Base-by-base conservation (phyloP, 1,284 basidiomycete genomes). In the Farysia itapuensis region DNA sequence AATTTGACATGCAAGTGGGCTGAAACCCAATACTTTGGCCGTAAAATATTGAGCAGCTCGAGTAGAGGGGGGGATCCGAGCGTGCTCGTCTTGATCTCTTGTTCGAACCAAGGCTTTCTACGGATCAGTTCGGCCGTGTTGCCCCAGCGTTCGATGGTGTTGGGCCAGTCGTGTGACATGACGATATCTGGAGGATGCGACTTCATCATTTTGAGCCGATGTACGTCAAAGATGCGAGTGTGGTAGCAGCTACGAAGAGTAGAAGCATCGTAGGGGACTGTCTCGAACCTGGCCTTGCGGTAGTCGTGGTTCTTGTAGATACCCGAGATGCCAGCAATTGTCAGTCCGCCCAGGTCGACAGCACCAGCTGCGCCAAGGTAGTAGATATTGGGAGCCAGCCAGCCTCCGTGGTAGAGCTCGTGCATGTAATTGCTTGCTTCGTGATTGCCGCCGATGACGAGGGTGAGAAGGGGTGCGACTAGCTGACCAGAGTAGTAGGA, bases 361-460 rank as follows among this genome's bases (percentile, higher is more conserved):
- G 88, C 89, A 0, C 94, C 94, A 6, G 92, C 90, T 54, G 87
- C 85, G 0, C 95, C 95, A 5, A 99, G 83, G 75, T 89, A 98
- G 79, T 96, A 99, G 43, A 98, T 95, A 74, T 95, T 94, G 2
- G 89, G 90, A 0, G 95, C 95, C 13, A 97, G 79, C 94, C 78
- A 78, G 22, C 70, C 74, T 20, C 73, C 74, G 39, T 73, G 65
- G 33, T 70, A 92, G 86, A 96, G 79, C 76, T 99, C 95, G 87
- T 90, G 93, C 80, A 98, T 83, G 77, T 97, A 96, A 72, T 92
- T 95, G 43, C 90, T 93, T 4, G 91, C 91, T 78, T 98, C 94
- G 75, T 99, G 94, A 74, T 99, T 98, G 5, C 95, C 95, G 16
- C 95, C 95, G 68, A 98, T 95, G 39, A 97, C 85, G 23, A 99